Evolutionary conservation across 176 grass and related monocot genomes (phyloP).

Genomic region (Oryza longistaminata): DNA sequence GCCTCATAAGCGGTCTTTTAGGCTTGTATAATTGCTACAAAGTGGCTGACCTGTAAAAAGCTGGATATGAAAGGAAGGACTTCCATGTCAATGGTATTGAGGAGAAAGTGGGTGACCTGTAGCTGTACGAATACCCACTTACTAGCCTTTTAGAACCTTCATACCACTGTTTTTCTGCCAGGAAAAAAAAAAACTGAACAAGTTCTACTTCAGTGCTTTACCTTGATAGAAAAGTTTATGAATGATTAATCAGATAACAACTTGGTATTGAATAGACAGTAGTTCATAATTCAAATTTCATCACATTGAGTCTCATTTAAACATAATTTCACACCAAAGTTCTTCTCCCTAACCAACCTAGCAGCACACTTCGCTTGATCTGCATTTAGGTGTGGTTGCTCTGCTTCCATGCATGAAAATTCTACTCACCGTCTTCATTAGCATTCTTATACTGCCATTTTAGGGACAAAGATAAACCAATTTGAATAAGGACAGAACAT

Average conservation of each 20-base stretch:
- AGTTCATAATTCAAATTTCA: background rate
- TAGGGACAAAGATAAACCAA: too few species aligned
- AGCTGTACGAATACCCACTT: background rate
- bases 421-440: too few species aligned
- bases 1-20: background rate
- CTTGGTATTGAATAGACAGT: background rate
- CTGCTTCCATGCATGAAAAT: background rate
- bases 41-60: background rate
- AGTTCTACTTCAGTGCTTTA: background rate
- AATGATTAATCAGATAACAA: background rate
- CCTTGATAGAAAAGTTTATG: background rate
- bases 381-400: background rate
- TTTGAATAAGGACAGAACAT: background rate
- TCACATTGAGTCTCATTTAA: background rate
- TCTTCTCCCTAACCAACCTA: background rate
- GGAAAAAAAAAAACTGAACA: background rate
- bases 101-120: background rate
- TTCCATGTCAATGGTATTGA: too few species aligned
- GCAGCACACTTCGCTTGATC: background rate
- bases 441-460: too few species aligned
- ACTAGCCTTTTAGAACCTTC: background rate
- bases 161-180: background rate
- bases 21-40: background rate
- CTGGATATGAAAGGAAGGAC: too few species aligned
- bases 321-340: background rate